A percentile compares a stretch with the other conserved stretches of the same genome.
phyloP scores from a whole-genome alignment of 768 basidiomycete genomes.

The Candolleomyces efflorescens region DNA sequence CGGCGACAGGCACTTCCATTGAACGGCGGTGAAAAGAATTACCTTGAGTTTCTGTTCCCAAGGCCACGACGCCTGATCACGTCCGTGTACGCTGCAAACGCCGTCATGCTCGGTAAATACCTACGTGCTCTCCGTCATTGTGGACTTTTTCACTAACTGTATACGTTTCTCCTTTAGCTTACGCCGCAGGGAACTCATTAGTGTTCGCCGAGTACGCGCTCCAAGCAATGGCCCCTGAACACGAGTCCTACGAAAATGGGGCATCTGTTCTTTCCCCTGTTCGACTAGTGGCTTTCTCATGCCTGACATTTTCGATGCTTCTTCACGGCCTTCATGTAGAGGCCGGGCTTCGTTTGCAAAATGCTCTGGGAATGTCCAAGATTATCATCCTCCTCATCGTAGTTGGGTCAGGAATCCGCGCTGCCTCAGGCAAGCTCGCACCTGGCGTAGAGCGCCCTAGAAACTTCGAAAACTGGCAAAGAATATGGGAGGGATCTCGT shows the following conservation, averaged over 20 bases:
- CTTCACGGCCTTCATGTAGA: slow-evolving; percentile 38
- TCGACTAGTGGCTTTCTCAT: slow-evolving; percentile 23
- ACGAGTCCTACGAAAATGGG: background rate
- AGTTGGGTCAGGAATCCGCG: slow-evolving; percentile 40
- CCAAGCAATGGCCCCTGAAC: slow-evolving; percentile 17
- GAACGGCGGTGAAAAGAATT: slow-evolving; percentile 62
- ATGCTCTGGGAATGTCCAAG: slow-evolving; percentile 54
- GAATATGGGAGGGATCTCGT: slow-evolving; percentile 32
- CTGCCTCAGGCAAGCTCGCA: slow-evolving; percentile 27
- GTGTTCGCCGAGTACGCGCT: slow-evolving; percentile 52
- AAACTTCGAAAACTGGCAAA: slow-evolving; percentile 24
- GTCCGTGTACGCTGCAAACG: slow-evolving; percentile 48
- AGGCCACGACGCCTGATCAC: slow-evolving; percentile 49
- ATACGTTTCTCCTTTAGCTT: background rate
- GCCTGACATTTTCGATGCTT: slow-evolving; percentile 28
- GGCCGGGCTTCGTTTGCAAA: slow-evolving; percentile 54
- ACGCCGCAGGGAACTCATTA: slow-evolving; percentile 34
- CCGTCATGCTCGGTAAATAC: slow-evolving; percentile 33
- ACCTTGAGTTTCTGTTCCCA: slow-evolving; percentile 53
- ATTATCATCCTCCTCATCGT: slow-evolving; percentile 41
- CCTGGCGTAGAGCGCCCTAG: slow-evolving; percentile 18
- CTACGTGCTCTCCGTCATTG: background rate
- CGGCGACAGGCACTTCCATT: slow-evolving; percentile 41
- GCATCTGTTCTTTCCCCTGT: slow-evolving; percentile 8
- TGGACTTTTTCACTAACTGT: background rate